Conservation (phyloP, 2,329 filamentous ascomycete species). For the Corniculantispora saksenae region DNA sequence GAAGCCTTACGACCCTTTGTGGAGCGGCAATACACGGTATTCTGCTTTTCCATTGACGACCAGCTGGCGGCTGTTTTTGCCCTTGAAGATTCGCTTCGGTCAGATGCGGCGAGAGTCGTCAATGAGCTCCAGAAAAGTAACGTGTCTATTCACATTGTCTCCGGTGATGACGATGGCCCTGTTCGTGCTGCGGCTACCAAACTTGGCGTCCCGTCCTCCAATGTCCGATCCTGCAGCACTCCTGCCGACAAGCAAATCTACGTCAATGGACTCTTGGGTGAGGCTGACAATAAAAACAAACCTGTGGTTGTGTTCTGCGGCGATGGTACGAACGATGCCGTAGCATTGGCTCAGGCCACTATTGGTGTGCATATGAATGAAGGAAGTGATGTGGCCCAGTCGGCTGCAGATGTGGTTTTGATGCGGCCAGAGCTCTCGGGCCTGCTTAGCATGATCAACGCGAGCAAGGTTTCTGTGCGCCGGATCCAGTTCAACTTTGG, state of each 20-base stretch:
- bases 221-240: constrained; percentile 44
- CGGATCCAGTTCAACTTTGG: constrained; percentile 68
- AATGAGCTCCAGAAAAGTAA: constrained; percentile 36
- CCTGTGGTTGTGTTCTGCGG: constrained; percentile 60
- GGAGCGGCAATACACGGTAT: constrained; percentile 41
- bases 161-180: constrained; percentile 54
- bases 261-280: constrained; percentile 44
- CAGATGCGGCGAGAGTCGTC: constrained; percentile 42
- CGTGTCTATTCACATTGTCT: constrained; percentile 50
- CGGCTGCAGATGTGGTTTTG: constrained; percentile 69
- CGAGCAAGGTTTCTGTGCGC: constrained; percentile 45
- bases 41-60: constrained; percentile 47
- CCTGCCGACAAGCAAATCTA: constrained; percentile 50
- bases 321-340: constrained; percentile 78
- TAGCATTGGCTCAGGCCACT: constrained; percentile 68
- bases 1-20: constrained; percentile 37
- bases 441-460: constrained; percentile 58
- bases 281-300: constrained; percentile 23
- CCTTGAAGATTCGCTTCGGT: constrained; percentile 48
- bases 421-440: constrained; percentile 57
- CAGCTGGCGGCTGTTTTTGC: constrained; percentile 43
- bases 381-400: constrained; percentile 64
- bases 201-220: constrained; percentile 41
- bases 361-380: constrained; percentile 70
- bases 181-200: constrained; percentile 42